A percentile compares a stretch with the other conserved stretches of the same genome.
These are phyloP conservation scores for Capronia coronata DNA, from an alignment of 2,329 filamentous ascomycete species.

Conservation along the genomic window DNA sequence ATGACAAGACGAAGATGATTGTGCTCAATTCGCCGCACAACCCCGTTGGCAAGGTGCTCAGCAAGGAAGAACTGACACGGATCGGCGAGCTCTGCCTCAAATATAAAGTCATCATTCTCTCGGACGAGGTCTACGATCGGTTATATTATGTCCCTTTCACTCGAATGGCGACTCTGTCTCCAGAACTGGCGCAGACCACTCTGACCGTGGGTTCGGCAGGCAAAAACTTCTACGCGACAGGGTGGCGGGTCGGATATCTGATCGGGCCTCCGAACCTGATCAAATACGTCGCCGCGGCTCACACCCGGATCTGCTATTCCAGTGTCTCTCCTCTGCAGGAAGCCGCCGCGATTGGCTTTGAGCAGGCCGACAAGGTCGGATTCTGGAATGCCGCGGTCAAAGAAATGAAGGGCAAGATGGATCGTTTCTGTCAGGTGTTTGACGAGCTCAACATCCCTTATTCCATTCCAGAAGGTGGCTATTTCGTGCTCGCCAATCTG, in stretches of 20 bases:
- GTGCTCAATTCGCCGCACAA: conserved; percentile 71
- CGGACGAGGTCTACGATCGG: conserved; percentile 88
- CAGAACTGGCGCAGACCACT: conserved; percentile 80
- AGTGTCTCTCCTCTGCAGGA: conserved; percentile 91
- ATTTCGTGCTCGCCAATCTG: conserved; percentile 95
- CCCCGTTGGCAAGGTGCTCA: conserved; percentile 93
- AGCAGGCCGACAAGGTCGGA: conserved; percentile 72
- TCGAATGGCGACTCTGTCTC: conserved; percentile 80
- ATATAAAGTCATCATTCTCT: conserved; percentile 88
- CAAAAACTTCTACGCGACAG: conserved; percentile 97
- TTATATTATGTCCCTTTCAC: conserved; percentile 95
- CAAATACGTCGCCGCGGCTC: conserved; percentile 83
- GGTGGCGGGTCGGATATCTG: conserved; percentile 93
- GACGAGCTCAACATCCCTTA: conserved; percentile 71
- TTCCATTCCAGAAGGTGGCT: conserved; percentile 90
- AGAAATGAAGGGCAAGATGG: conserved; percentile 87
- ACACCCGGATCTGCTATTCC: conserved; percentile 93
- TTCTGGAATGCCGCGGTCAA: conserved; percentile 81
- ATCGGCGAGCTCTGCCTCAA: conserved; percentile 88
- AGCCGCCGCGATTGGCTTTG: conserved; percentile 87
- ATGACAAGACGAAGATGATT: conserved; percentile 88
- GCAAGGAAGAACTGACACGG: conserved; percentile 69
- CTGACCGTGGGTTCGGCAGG: conserved; percentile 92
- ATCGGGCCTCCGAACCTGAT: conserved; percentile 85
- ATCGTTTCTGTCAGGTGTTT: conserved; percentile 76